Evolutionary conservation across 176 grass and related monocot genomes (phyloP).

Genomic region (Alloteropsis semialata): DNA sequence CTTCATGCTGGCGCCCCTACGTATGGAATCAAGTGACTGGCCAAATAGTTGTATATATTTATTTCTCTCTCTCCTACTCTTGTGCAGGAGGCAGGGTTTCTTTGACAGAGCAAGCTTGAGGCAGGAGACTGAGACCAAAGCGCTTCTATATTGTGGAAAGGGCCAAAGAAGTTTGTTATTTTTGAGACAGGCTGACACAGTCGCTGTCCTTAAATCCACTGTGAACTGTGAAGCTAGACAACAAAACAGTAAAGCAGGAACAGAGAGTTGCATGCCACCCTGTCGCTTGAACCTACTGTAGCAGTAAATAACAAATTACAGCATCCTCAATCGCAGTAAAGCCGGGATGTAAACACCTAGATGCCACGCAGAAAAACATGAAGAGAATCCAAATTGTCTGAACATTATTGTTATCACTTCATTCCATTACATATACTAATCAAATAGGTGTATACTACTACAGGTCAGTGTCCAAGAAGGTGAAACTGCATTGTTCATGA

Average conservation of each 20-base stretch:
- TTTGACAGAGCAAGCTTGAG: conserved; percentile 26
- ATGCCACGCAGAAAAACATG: neutral
- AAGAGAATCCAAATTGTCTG: neutral
- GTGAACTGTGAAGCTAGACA: conserved; percentile 38
- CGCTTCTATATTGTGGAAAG: conserved; percentile 46
- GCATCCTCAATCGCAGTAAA: neutral
- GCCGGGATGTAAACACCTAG: neutral
- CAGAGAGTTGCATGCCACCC: conserved; percentile 18
- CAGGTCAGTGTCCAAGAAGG: neutral
- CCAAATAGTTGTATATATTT: neutral
- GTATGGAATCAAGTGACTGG: conserved; percentile 6
- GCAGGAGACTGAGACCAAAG: conserved; percentile 20
- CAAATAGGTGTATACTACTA: neutral
- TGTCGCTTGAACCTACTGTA: neutral
- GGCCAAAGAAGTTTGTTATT: conserved; percentile 51
- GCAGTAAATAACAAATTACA: conserved; percentile 20
- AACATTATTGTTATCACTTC: neutral
- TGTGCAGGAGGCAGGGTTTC: conserved; percentile 11
- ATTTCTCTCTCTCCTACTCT: conserved; percentile 7
- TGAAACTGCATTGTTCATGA: neutral
- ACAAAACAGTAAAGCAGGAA: conserved; percentile 26
- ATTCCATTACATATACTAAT: neutral
- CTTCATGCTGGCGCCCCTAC: neutral
- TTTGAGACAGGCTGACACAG: conserved; percentile 37
- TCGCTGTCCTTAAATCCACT: conserved; percentile 38